Evolutionary conservation across 1,284 basidiomycete genomes (phyloP), one percentile per base, ranked within the genome.

Genomic region (Erythrobasidium hasegawianum): DNA sequence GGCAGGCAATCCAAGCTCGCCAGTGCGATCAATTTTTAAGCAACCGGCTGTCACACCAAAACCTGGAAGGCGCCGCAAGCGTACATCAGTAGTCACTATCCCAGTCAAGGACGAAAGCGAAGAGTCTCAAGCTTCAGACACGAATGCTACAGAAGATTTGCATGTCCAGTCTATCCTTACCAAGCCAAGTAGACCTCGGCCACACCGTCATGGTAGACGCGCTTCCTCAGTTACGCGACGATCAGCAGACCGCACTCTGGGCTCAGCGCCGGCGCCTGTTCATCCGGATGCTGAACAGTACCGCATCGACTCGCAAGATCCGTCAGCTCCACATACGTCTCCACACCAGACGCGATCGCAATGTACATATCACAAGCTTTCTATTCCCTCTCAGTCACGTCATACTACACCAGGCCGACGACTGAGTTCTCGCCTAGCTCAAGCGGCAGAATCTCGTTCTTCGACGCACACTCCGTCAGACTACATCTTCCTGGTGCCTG

Each of bases 271-370:
- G 39, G 62, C 62, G 9, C 55, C 33, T 33, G 62, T 65, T 2
- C 62, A 65, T 29, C 55, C 62, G 8, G 33, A 58, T n/a, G 18
- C 56, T 11, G 56, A 58, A 22, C 43, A 53, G 40, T 33, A 53
- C 9, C 26, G 22, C 9, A 11, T 4, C 33, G 43, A 47, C 16
- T n/a, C 22, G 43, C 43, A 47, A 14, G 43, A 47, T 24, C 14
- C 16, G 43, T 22, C n/a, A n/a, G n/a, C 47, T 9, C 27, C 62
- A 18, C 18, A 24, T 24, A 33, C 62, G 2, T 65, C 62, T 22
- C 62, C 62, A 18, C 57, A 57, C 49, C 55, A 57, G 33, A 65
- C 62, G 3, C 43, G 62, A 26, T 65, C 62, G 20, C 62, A 65
- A 16, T 65, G 62, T 33, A 65, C 62, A 16, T 65, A 65, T 40